Evolutionary conservation across 2,329 filamentous ascomycete genomes (phyloP).

Genomic region (Fusarium algeriense): DNA sequence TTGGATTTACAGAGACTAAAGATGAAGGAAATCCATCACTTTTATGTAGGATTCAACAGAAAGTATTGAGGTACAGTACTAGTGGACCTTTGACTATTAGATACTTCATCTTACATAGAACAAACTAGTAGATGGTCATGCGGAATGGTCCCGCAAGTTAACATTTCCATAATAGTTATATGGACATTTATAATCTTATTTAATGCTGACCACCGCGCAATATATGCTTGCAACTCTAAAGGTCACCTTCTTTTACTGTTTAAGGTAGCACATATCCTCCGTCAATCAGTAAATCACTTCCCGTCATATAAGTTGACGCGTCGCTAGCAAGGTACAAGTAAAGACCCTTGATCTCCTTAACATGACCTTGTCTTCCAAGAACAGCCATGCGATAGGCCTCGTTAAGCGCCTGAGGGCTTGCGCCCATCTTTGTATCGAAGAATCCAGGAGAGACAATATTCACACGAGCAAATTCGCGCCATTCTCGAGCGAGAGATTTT

Average conservation of each 20-base stretch:
- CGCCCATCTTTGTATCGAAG: conserved; percentile 66
- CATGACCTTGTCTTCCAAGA: conserved; percentile 69
- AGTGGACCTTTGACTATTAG: background rate
- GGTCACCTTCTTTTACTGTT: too few species aligned
- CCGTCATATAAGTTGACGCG: conserved; percentile 49
- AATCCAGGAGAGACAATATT: conserved; percentile 63
- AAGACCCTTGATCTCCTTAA: conserved; percentile 73
- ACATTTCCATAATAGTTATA: background rate
- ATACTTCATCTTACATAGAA: background rate
- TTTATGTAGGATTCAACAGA: background rate
- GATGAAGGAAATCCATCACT: too few species aligned
- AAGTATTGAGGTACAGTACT: background rate
- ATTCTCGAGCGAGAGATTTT: conserved; percentile 66
- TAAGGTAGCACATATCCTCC: conserved; percentile 35
- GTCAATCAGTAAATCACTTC: conserved; percentile 34
- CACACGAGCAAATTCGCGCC: conserved; percentile 67
- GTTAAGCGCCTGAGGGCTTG: conserved; percentile 56
- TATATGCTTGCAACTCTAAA: background rate
- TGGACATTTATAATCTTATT: background rate
- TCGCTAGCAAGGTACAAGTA: conserved; percentile 67
- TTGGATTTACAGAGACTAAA: too few species aligned
- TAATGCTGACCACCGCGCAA: background rate
- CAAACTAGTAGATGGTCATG: background rate
- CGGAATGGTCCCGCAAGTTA: background rate
- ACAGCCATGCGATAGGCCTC: conserved; percentile 64